These are phyloP conservation scores for Neofusicoccum ribis DNA, from an alignment of 2,329 filamentous ascomycete species.

Conservation along the genomic window DNA sequence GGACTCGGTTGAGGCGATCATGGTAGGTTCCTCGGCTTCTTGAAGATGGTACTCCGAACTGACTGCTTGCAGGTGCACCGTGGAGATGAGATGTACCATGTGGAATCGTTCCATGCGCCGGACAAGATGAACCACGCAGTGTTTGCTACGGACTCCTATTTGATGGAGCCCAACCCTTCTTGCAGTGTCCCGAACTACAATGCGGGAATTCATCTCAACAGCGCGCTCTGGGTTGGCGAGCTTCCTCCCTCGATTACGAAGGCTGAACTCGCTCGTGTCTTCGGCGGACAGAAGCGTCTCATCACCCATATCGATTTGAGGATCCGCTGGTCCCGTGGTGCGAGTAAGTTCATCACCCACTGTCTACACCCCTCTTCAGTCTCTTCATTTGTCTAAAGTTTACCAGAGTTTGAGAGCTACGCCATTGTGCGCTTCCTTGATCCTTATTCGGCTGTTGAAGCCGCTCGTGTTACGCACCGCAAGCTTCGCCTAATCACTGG, in stretches of 20 bases:
- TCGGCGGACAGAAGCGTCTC: background rate
- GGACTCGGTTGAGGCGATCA: slow-evolving; percentile 5
- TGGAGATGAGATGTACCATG: background rate
- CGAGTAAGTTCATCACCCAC: background rate
- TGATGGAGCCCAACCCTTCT: background rate
- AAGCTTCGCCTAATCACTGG: background rate
- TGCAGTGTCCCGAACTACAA: background rate
- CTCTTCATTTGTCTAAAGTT: background rate
- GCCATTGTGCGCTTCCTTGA: background rate
- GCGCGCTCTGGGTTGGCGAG: slow-evolving; percentile 5
- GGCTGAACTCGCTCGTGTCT: background rate
- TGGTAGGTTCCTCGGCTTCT: background rate
- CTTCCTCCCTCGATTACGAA: slow-evolving; percentile 7
- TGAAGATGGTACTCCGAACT: background rate
- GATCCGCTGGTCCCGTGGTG: background rate
- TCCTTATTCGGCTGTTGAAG: background rate
- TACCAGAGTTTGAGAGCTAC: background rate
- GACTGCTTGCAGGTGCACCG: background rate
- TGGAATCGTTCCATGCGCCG: background rate
- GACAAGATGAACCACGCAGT: background rate
- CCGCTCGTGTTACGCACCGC: background rate
- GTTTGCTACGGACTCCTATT: background rate
- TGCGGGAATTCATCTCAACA: background rate
- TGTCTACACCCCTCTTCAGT: background rate
- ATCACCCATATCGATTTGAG: background rate